phyloP scores from a whole-genome alignment of 441 rosid genomes.

The Pelargonium cotyledonis region DNA sequence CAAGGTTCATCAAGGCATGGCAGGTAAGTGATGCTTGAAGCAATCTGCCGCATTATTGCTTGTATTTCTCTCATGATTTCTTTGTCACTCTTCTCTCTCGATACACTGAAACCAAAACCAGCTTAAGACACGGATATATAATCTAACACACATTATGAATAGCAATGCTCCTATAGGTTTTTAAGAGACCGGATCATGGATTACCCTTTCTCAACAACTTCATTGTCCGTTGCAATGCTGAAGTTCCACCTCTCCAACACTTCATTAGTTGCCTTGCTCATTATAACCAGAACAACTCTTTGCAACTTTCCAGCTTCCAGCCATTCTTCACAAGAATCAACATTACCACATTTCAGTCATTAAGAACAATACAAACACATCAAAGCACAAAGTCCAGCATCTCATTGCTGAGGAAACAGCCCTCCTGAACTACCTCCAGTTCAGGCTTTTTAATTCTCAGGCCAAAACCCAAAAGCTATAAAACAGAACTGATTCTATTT shows the following conservation, averaged over 20 bases:
- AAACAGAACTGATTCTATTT: background rate
- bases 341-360: background rate
- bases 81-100: slow-evolving; percentile 86
- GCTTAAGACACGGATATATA: background rate
- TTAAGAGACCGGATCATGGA: background rate
- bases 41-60: slow-evolving; percentile 88
- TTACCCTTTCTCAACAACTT: slow-evolving; percentile 81
- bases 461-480: background rate
- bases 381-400: background rate
- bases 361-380: background rate
- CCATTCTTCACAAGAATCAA: slow-evolving; percentile 49
- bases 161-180: no score
- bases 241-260: slow-evolving; percentile 92
- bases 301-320: slow-evolving; percentile 82
- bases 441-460: background rate
- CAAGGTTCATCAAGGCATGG: slow-evolving; percentile 84
- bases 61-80: slow-evolving; percentile 95
- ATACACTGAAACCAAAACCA: slow-evolving; percentile 38
- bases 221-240: slow-evolving; percentile 67
- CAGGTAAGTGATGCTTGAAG: slow-evolving; percentile 81
- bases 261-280: slow-evolving; percentile 76
- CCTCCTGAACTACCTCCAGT: background rate
- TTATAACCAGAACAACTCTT: slow-evolving; percentile 74
- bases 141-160: background rate
- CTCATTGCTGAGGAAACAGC: background rate